Evolutionary conservation across 1,284 basidiomycete species (phyloP), one percentile per base, ranked within the genome.

Genomic region (Tremellales sp.): DNA sequence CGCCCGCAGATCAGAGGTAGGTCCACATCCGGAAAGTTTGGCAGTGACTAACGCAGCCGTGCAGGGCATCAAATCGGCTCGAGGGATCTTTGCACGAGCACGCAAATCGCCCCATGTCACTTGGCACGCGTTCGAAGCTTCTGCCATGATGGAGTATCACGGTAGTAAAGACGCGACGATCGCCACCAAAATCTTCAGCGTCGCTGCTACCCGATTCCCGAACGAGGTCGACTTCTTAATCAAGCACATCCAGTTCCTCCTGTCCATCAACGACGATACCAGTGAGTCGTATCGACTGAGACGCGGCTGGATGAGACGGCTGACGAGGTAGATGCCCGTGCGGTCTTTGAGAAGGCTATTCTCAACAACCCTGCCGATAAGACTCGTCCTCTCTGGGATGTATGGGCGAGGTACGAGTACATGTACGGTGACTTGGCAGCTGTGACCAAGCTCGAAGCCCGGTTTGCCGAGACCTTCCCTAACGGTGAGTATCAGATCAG

Each of bases 121-220:
- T 11, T 97, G 94, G 92, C 87, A 93, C 65, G 85, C 92, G 0
- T 96, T 87, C 65, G 93, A 98, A 72, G 89, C 90, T 36, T 84
- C 87, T 46, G 96, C 94, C 0, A 72, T 96, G 62, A 89, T 94
- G 83, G 94, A 99, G 73, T 97, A 97, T 68, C 90, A 97, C 72
- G 87, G 85, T 70, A 91, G 86, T 52, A 89, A 92, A 65, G 89
- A 91, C 42, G 79, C 84, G 31, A 79, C 80, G 6, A 85, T 97
- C 19, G 89, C 93, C 0, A 88, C 84, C 43, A 83, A 90, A 49
- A 94, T 98, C 53, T 97, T 97, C 65, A 91, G 97, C 71, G 84
- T 89, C 54, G 94, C 92, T n/a, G 75, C 96, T 67, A 89, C 92
- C 67, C 76, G 80, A 4, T 97, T 90, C 68, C 81, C 82, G 4